phyloP scores from a whole-genome alignment of 345 rosid genomes.

The Reutealis trisperma region DNA sequence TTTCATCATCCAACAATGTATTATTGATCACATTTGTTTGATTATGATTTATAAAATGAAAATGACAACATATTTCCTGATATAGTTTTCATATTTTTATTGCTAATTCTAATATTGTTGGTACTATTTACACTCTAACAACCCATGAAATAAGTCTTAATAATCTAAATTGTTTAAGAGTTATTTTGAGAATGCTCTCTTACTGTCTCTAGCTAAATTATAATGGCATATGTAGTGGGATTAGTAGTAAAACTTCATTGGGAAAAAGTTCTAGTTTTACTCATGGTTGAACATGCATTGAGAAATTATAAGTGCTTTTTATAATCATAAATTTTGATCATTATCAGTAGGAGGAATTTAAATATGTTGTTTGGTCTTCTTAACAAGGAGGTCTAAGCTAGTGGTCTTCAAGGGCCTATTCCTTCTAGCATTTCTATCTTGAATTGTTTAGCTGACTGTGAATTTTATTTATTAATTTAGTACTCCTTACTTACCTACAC shows the following conservation, averaged over 20 bases:
- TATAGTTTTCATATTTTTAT: too few species aligned
- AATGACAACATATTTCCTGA: too few species aligned
- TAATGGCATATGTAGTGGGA: conserved; percentile 13
- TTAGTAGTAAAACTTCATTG: conserved; percentile 20
- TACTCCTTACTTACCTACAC: not conserved
- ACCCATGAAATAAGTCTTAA: too few species aligned
- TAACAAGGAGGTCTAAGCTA: conserved; percentile 20
- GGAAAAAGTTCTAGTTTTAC: conserved; percentile 16
- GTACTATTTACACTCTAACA: too few species aligned
- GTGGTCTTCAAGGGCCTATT: conserved; percentile 26
- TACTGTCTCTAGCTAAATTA: too few species aligned
- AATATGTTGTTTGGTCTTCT: not conserved
- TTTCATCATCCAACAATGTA: too few species aligned
- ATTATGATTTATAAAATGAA: too few species aligned
- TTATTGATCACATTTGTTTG: too few species aligned
- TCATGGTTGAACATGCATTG: conserved; percentile 12
- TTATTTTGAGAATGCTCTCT: too few species aligned
- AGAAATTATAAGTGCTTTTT: not conserved
- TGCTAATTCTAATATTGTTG: too few species aligned
- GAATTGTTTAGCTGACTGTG: conserved; percentile 16
- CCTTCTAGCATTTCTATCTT: conserved; percentile 11
- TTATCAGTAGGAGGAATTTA: not conserved
- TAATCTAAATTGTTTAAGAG: too few species aligned
- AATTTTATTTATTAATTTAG: not conserved
- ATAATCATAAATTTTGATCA: not conserved